Conservation (phyloP, 2,329 filamentous ascomycete species). For the Diaporthe australafricana region DNA sequence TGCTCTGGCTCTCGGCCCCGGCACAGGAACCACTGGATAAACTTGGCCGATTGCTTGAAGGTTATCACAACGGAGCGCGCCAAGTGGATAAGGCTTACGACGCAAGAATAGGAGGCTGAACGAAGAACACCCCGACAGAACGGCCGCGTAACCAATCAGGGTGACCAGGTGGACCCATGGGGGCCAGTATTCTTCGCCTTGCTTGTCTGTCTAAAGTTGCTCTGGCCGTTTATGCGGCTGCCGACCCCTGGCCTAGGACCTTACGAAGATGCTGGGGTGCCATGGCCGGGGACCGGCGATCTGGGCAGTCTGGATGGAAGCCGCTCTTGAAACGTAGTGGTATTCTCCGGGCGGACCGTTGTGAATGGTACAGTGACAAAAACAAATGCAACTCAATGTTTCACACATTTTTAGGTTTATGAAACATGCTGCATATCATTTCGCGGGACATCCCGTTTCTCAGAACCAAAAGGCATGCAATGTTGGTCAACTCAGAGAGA, state of each 20-base stretch:
- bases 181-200: too few species aligned
- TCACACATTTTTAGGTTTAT: background rate
- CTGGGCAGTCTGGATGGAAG: background rate
- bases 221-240: background rate
- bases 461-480: background rate
- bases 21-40: background rate
- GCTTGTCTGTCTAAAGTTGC: background rate
- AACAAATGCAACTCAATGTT: background rate
- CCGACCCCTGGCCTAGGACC: background rate
- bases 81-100: constrained; percentile 22
- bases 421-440: background rate
- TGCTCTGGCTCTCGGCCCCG: background rate
- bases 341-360: background rate
- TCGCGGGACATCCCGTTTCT: background rate
- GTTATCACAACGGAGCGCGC: background rate
- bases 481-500: background rate
- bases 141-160: background rate
- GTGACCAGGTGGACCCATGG: background rate
- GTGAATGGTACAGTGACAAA: background rate
- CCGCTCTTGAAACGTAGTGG: background rate
- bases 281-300: background rate
- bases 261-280: background rate
- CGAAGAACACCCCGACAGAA: background rate
- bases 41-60: background rate
- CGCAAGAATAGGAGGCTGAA: constrained; percentile 18